Base-by-base conservation (phyloP, 106 monocot species). In the Dendrobium huoshanense region DNA sequence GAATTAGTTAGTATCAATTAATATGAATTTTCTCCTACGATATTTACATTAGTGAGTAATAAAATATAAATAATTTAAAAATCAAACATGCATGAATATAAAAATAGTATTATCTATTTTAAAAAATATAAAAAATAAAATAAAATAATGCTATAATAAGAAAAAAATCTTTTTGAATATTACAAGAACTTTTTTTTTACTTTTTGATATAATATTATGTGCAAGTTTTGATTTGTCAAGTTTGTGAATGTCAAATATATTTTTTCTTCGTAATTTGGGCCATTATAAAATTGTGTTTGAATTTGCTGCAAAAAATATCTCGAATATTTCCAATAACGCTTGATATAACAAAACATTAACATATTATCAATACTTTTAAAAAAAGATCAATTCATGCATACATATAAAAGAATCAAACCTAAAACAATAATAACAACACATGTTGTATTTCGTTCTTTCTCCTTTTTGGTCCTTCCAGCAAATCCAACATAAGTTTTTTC, bases 361-460 rank as follows among this genome's bases (percentile, higher is more conserved):
- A 85, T 81, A 43, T 67, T 77, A 81, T 31, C 73, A 56, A 2
- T 73, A 7, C 77, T 19, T 24, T 0, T 78, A 43, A 42, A 47
- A 58, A 37, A 37, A 37, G 1, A 5, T 64, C 19, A 64, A 64
- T 55, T 55, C 55, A 25, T 22, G 22, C 3, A 64, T 15, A 4
- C 15, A 54, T 0, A 54, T 10, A 64, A 7, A 22, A 22, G 4
- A 7, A 5, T 61, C 1, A 64, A 55, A 92, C 92, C 90, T 87
- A 92, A 80, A 55, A 95, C 83, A 44, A 75, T 70, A 55, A 95
- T 84, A 72, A 77, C 88, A 82, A 79, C 54, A 40, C 81, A 73
- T 72, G 92, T 90, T 41, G 84, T 92, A 17, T 80, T 76, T 75
- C 90, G 88, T 72, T 92, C 87, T 16, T 90, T 92, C 4, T 88